Conservation (phyloP, 345 rosid genomes). For the Erysimum cheiranthoides region DNA sequence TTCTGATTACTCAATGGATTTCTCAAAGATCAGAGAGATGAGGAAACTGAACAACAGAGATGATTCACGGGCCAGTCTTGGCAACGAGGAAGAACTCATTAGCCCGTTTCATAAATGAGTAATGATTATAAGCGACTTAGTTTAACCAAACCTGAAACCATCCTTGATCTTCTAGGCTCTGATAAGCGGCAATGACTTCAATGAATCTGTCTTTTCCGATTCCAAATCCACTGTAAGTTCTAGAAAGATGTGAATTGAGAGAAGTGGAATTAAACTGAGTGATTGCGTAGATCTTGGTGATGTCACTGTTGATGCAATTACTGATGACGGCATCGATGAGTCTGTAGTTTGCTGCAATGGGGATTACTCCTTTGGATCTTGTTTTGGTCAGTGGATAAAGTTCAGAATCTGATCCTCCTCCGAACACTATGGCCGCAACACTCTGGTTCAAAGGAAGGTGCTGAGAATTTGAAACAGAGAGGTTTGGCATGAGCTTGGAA, state of each 20-base stretch:
- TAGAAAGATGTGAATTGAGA: slow-evolving; percentile 79
- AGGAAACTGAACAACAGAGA: slow-evolving; percentile 97
- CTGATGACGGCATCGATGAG: slow-evolving; percentile 82
- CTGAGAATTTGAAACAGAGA: slow-evolving; percentile 44
- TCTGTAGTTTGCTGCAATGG: slow-evolving; percentile 74
- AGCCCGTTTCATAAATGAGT: slow-evolving; percentile 59
- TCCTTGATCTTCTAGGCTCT: slow-evolving; percentile 69
- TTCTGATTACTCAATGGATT: slow-evolving; percentile 93
- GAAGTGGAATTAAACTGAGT: slow-evolving; percentile 92
- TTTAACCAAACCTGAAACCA: slow-evolving; percentile 75
- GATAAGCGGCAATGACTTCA: slow-evolving; percentile 85
- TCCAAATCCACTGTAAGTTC: slow-evolving; percentile 65
- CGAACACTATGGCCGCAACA: slow-evolving; percentile 82
- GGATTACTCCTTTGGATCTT: slow-evolving; percentile 86
- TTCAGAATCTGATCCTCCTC: slow-evolving; percentile 69
- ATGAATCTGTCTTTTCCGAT: slow-evolving; percentile 71
- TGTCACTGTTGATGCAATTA: slow-evolving; percentile 87
- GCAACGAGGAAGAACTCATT: slow-evolving; percentile 84
- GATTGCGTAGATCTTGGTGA: slow-evolving; percentile 78
- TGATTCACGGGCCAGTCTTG: slow-evolving; percentile 85
- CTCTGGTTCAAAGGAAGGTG: slow-evolving; percentile 61
- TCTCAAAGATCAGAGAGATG: slow-evolving; percentile 90
- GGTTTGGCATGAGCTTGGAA: slow-evolving; percentile 41
- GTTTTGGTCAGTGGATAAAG: slow-evolving; percentile 80
- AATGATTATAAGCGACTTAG: background rate